A percentile compares a stretch with the other conserved stretches of the same genome.
phyloP scores from a whole-genome alignment of 139 green algal genomes.

The Volvox africanus region DNA sequence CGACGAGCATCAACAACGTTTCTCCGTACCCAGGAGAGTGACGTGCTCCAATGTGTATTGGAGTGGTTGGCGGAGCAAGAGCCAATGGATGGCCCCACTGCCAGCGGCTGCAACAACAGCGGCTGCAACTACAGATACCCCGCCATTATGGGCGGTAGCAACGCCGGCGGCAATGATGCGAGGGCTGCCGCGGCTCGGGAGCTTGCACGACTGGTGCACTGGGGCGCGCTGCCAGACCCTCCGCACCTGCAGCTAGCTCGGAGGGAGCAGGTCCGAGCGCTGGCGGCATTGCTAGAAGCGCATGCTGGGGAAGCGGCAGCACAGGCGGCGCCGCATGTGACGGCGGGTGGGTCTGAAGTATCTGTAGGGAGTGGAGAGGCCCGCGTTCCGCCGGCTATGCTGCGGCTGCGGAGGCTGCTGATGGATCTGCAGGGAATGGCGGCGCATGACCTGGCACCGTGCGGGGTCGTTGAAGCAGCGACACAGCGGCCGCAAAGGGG shows the following conservation, averaged over 20 bases:
- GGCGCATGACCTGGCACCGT: not conserved
- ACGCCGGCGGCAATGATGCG: not conserved
- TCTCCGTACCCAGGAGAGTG: slow-evolving; percentile 8
- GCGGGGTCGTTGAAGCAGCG: not conserved
- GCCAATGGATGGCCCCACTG: not conserved
- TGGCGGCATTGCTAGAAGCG: not conserved
- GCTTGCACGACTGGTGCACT: slow-evolving; percentile 1
- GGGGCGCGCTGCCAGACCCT: not conserved
- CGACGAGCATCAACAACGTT: no score
- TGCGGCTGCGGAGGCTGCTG: not conserved
- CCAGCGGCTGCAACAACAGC: not conserved
- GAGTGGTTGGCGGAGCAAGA: slow-evolving; percentile 33
- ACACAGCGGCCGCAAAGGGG: not conserved
- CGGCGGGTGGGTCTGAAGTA: not conserved
- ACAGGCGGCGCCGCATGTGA: not conserved
- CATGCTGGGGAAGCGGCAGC: not conserved
- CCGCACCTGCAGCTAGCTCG: not conserved
- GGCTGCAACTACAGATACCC: not conserved
- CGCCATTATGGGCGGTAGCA: not conserved
- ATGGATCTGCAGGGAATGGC: not conserved
- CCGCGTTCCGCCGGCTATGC: not conserved
- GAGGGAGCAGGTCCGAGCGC: not conserved
- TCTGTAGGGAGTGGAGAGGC: not conserved
- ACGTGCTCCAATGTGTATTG: slow-evolving; percentile 16
- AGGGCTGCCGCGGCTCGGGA: not conserved